Base-by-base conservation (phyloP, 805 yeast species). In the Pichia heedii region DNA sequence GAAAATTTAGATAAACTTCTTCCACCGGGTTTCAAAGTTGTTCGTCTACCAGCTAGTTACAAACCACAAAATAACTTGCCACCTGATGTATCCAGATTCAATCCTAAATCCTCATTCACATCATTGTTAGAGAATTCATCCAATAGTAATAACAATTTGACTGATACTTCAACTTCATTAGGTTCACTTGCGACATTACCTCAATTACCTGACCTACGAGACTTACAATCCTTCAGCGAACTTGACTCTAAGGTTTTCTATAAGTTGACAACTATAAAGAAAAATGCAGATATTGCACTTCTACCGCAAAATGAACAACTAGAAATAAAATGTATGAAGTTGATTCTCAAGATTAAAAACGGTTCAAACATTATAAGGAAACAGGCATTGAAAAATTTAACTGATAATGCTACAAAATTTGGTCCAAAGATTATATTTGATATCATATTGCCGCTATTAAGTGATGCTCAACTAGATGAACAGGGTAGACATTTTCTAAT, bases 401-500 rank as follows among this genome's bases (percentile, higher is more conserved):
- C 83, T 2, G 86, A 79, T 38, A 71, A 72, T 47, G 81, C 93
- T 0, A 62, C 69, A 8, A 66, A 62, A 13, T 76, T 79, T 52
- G 96, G 96, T 0, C 81, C 96, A 0, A 72, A 76, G 38, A 55
- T 77, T 0, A 59, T 89, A 15, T 81, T 89, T 53, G 74, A 77
- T 44, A 79, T 77, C 47, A 69, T 86, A n/a, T 65, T 89, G 15
- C 95, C 96, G 0, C 61, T 90, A 22, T 62, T 89, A 36, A 65
- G 82, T 56, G 96, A 86, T 48, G 77, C 77, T 33, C 61, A 74
- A 4, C 62, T 88, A 22, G 90, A 81, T 50, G 93, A 84, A 38
- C 84, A 79, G 50, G 97, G 90, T 59, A 71, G 95, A 16, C 94
- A 86, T 63, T 59, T 87, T 12, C 66, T 90, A 44, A 83, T 87